A percentile compares a stretch with the other conserved stretches of the same genome.
Conservation (phyloP, 2,329 filamentous ascomycete species). For the Setomelanomma holmii region DNA sequence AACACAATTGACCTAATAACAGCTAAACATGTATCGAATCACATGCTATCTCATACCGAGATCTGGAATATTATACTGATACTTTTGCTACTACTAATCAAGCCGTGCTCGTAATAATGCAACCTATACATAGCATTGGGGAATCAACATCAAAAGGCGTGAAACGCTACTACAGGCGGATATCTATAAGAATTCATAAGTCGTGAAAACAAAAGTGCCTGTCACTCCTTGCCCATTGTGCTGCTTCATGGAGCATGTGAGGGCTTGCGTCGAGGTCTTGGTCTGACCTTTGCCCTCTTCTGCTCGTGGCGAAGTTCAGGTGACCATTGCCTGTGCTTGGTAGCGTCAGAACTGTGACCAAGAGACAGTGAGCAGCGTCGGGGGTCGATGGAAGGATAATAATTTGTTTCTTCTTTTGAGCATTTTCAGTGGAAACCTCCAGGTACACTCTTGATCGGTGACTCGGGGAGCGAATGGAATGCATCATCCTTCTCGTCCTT, state of each 20-base stretch:
- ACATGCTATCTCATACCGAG: background rate
- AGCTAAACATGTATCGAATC: background rate
- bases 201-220: constrained; percentile 14
- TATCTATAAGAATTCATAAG: constrained; percentile 22
- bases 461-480: constrained; percentile 52
- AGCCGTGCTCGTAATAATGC: background rate
- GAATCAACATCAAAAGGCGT: constrained; percentile 1
- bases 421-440: constrained; percentile 35
- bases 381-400: no score
- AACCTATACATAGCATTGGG: constrained; percentile 1
- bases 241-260: no score
- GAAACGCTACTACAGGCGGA: constrained; percentile 3
- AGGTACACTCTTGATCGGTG: constrained; percentile 40
- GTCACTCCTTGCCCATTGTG: no score
- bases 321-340: no score
- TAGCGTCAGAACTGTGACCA: no score
- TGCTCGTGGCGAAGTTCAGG: no score
- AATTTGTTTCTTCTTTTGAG: no score
- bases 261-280: no score
- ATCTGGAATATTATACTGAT: constrained; percentile 2
- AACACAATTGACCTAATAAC: background rate
- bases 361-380: no score
- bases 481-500: constrained; percentile 45
- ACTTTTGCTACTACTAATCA: constrained; percentile 9
- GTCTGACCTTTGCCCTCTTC: no score